Evolutionary conservation across 768 basidiomycete genomes (phyloP), one percentile per base, ranked within the genome.

Genomic region (Boletus reticuloceps): DNA sequence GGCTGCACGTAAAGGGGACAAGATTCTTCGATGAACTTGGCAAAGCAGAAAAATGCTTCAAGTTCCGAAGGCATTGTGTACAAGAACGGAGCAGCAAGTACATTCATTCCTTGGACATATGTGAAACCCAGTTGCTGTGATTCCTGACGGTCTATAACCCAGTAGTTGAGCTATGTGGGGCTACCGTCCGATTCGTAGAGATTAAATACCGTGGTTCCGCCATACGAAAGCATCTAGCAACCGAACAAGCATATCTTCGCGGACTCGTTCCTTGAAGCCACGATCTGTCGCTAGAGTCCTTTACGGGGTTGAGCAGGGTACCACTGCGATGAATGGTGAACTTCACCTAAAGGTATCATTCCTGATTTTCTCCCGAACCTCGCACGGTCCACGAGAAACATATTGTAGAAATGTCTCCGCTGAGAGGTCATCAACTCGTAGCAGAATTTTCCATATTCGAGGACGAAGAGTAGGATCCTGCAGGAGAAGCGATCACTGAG

Each of bases 51-150:
- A 72, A 98, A 99, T 1, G 97, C 97, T 71, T 99, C 97, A n/a
- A 98, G 73, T 71, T 99, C 94, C 11, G 94, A 94, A 7, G 97
- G 95, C 85, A 98, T 91, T 12, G 91, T 93, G 68, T 97, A 99
- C 29, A 99, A 80, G 72, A 98, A 99, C 0, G 97, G 97, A 3
- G 97, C 97, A 20, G 95, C 94, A 36, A 99, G 85, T 46, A 98
- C 97, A 69, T 99, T 99, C 94, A 97, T 98, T 31, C 97, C 97
- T 73, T 99, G 96, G 10, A 99, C 95, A 64, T 98, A 99, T 31
- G 91, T 94, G 72, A 98, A 97, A 10, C 84, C 91, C 40, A 92
- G 80, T 54, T 85, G 85, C n/a, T 89, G 82, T 1, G 76, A 77
- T 64, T 91, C 89, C 71, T 88, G 86, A 59, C 84, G 78, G 64